Conservation (phyloP, 805 yeast species). For the Kodamaea neixiangensis region DNA sequence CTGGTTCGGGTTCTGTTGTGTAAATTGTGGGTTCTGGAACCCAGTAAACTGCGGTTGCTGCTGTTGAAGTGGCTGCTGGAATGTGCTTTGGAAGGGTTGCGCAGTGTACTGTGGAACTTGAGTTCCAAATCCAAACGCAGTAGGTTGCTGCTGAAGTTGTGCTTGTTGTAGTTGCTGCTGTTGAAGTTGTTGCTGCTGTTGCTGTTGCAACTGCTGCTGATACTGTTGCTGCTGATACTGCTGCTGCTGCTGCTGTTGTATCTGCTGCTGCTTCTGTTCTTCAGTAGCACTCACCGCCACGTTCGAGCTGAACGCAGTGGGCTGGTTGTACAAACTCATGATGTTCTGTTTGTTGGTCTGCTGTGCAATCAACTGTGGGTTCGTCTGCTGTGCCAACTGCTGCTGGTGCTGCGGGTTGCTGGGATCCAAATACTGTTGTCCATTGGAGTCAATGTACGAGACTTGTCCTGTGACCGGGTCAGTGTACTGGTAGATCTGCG, state of each 20-base stretch:
- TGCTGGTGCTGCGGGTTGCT: constrained; percentile 46
- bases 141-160: constrained; percentile 11
- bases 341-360: constrained; percentile 40
- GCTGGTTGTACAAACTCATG: constrained; percentile 45
- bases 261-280: constrained; percentile 12
- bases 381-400: constrained; percentile 28
- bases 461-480: constrained; percentile 73
- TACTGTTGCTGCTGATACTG: constrained; percentile 10
- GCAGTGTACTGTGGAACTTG: constrained; percentile 11
- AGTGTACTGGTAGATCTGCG: constrained; percentile 63
- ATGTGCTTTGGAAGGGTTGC: constrained; percentile 10
- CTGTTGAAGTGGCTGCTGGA: constrained; percentile 8
- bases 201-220: constrained; percentile 8
- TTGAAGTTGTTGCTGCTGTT: constrained; percentile 11
- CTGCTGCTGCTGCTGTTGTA: constrained; percentile 10
- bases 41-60: constrained; percentile 19
- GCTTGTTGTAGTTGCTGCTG: constrained; percentile 16
- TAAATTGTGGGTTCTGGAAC: constrained; percentile 9
- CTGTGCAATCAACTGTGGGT: constrained; percentile 25
- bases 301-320: constrained; percentile 28
- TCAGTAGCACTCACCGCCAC: constrained; percentile 26
- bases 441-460: constrained; percentile 65
- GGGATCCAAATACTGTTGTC: constrained; percentile 61
- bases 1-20: background rate
- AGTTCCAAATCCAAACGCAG: constrained; percentile 10